Evolutionary conservation across 2,329 filamentous ascomycete genomes (phyloP).

Genomic region (Fusarium scirpi): DNA sequence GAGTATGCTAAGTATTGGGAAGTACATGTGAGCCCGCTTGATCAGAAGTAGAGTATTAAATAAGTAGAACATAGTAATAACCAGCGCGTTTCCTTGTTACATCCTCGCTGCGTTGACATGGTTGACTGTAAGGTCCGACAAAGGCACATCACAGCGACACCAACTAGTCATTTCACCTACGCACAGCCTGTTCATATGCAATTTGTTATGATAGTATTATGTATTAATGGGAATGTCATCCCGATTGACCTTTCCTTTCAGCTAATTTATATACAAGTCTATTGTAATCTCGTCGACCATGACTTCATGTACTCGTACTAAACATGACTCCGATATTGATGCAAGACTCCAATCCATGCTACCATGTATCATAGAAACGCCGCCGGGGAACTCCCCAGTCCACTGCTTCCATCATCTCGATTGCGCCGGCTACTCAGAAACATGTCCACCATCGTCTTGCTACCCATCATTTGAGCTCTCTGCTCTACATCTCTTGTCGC

Average conservation of each 20-base stretch:
- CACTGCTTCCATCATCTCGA: slow-evolving; percentile 52
- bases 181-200: no score
- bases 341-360: background rate
- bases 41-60: slow-evolving; percentile 5
- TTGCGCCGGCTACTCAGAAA: slow-evolving; percentile 64
- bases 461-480: slow-evolving; percentile 56
- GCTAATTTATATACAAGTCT: slow-evolving; percentile 29
- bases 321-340: background rate
- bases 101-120: background rate
- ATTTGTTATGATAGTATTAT: background rate
- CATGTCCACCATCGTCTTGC: slow-evolving; percentile 65
- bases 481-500: slow-evolving; percentile 18
- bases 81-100: background rate
- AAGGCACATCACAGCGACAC: background rate
- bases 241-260: background rate
- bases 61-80: slow-evolving; percentile 7
- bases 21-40: slow-evolving; percentile 55
- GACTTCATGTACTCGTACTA: background rate
- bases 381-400: slow-evolving; percentile 45
- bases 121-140: background rate
- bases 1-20: slow-evolving; percentile 56
- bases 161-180: background rate
- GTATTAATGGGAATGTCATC: background rate
- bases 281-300: background rate
- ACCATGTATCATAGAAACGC: slow-evolving; percentile 50